phyloP scores from a whole-genome alignment of 2,329 filamentous ascomycete species.

The Cercospora zeina region DNA sequence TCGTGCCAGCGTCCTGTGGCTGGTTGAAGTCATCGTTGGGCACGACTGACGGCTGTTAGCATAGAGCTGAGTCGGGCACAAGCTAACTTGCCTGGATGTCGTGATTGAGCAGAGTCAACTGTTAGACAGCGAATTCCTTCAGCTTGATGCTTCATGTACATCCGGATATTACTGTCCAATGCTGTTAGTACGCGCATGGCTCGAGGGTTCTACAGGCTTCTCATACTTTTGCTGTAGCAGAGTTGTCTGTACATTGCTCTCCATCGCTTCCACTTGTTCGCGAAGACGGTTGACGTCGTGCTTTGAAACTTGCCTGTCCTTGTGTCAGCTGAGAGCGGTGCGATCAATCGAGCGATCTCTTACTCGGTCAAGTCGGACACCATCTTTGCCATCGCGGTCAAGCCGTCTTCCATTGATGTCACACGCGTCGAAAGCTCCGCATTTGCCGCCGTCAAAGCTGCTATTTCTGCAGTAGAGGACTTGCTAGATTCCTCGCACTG shows the following conservation, averaged over 20 bases:
- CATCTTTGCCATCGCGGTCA: not conserved
- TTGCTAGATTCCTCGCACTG: not conserved
- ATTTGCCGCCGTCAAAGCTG: not conserved
- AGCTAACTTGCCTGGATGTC: not conserved
- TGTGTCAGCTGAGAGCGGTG: not conserved
- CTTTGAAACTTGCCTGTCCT: not conserved
- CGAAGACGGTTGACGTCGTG: not conserved
- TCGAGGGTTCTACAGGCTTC: not conserved
- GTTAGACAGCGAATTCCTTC: too few relatives aligned
- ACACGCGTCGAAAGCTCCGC: not conserved
- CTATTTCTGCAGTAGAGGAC: not conserved
- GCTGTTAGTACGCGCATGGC: not conserved
- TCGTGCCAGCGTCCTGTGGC: constrained; percentile 96
- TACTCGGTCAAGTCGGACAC: not conserved
- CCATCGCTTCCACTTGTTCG: not conserved
- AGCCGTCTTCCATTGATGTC: not conserved
- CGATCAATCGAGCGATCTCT: not conserved
- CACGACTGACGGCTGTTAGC: not conserved
- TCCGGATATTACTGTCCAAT: not conserved
- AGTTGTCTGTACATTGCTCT: not conserved
- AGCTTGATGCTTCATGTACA: not conserved
- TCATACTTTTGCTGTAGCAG: not conserved
- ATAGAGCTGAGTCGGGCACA: not conserved
- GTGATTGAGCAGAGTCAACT: not conserved
- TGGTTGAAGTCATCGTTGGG: too few relatives aligned